Percentiles rank a stretch among this genome's conserved stretches.
phyloP scores from a whole-genome alignment of 805 yeast species.

The Lipomyces orientalis region DNA sequence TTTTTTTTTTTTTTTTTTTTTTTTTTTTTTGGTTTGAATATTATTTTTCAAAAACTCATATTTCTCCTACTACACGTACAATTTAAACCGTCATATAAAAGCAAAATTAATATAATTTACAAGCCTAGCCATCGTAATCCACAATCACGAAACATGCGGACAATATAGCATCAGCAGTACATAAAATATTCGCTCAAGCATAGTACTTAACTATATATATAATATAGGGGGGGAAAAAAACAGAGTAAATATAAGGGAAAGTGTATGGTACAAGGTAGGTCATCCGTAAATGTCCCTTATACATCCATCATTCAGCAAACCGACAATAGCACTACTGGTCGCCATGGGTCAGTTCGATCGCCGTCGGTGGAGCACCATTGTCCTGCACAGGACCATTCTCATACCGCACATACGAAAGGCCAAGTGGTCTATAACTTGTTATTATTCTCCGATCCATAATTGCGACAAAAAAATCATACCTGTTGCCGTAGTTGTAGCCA shows the following conservation, averaged over 20 bases:
- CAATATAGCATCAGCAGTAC: no score
- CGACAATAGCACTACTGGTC: conserved; percentile 4
- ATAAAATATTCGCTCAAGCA: neutral
- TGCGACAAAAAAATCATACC: conserved; percentile 11
- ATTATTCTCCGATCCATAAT: neutral
- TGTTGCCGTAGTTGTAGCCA: conserved; percentile 83
- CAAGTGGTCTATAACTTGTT: conserved; percentile 55
- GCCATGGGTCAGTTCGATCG: conserved; percentile 23
- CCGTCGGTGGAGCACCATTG: neutral
- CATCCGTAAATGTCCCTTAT: neutral
- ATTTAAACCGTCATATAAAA: neutral
- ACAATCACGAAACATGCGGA: neutral
- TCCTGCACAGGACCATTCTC: conserved; percentile 2
- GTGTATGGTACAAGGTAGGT: neutral
- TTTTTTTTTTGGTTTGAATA: no score
- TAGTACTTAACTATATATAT: neutral
- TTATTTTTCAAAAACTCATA: no score
- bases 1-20: no score
- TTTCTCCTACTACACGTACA: neutral
- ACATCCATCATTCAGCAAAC: neutral
- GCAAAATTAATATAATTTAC: neutral
- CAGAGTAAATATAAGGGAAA: neutral
- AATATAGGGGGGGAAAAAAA: neutral
- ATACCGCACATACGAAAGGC: conserved; percentile 67
- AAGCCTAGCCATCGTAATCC: neutral